phyloP scores from a whole-genome alignment of 2,329 filamentous ascomycete species.

The Orbilia blumenaviensis region DNA sequence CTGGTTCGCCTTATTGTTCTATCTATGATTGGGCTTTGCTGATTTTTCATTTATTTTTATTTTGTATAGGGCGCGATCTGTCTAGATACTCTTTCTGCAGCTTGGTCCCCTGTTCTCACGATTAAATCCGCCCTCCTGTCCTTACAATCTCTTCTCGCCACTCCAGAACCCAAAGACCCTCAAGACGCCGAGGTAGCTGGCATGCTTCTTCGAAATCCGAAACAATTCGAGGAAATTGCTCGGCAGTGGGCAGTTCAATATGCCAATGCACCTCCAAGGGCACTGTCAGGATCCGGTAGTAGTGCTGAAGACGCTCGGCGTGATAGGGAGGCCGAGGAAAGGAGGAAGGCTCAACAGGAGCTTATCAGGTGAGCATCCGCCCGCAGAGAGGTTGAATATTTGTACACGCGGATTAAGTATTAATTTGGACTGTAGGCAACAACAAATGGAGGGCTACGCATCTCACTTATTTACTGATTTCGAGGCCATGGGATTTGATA shows the following conservation, averaged over 20 bases:
- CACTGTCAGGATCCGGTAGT: conserved; percentile 62
- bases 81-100: conserved; percentile 85
- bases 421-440: background rate
- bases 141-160: conserved; percentile 89
- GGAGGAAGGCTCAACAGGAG: conserved; percentile 56
- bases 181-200: conserved; percentile 94
- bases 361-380: conserved; percentile 31
- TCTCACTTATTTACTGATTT: conserved; percentile 84
- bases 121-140: conserved; percentile 95
- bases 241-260: conserved; percentile 89
- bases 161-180: conserved; percentile 92
- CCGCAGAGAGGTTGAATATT: too few species aligned
- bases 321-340: conserved; percentile 56
- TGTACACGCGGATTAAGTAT: background rate
- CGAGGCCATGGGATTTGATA: conserved; percentile 87
- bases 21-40: background rate
- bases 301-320: conserved; percentile 54
- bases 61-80: conserved; percentile 85
- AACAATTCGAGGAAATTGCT: conserved; percentile 81
- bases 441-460: conserved; percentile 81
- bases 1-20: too few species aligned
- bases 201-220: conserved; percentile 83
- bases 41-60: too few species aligned
- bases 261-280: conserved; percentile 75
- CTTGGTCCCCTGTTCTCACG: conserved; percentile 95